phyloP scores from a whole-genome alignment of 2,329 filamentous ascomycete species.

The Venturiaceae sp. region DNA sequence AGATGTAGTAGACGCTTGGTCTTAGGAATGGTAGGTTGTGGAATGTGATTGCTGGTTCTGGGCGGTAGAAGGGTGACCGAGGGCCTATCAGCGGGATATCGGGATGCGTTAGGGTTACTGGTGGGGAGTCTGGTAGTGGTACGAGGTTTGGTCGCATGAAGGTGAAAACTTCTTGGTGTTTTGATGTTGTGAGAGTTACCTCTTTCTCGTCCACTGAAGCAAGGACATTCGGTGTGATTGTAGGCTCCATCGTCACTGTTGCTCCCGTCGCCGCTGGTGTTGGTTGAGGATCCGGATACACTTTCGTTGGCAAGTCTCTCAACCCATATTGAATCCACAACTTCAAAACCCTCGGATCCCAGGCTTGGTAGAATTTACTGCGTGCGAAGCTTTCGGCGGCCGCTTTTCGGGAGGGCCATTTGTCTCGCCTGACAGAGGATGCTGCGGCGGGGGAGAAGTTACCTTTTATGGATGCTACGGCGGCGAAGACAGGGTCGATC shows the following conservation, averaged over 20 bases:
- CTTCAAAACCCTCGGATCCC: conserved; percentile 74
- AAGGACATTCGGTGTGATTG: conserved; percentile 13
- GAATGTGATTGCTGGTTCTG: conserved; percentile 51
- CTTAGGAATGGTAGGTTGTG: conserved; percentile 49
- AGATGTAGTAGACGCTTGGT: conserved; percentile 59
- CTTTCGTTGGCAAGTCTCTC: conserved; percentile 57
- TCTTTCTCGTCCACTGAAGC: conserved; percentile 25
- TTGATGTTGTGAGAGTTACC: conserved; percentile 70
- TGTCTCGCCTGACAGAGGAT: conserved; percentile 65
- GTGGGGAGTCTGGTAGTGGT: conserved; percentile 24
- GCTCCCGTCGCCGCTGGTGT: conserved; percentile 8
- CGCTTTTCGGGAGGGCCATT: conserved; percentile 67
- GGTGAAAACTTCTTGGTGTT: conserved; percentile 80
- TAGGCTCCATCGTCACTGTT: conserved; percentile 13
- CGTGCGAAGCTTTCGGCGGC: conserved; percentile 58
- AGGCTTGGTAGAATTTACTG: conserved; percentile 67
- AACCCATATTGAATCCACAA: conserved; percentile 65
- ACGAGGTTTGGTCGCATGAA: conserved; percentile 56
- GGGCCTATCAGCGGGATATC: conserved; percentile 26
- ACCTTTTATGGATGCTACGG: conserved; percentile 31
- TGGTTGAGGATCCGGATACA: conserved; percentile 37
- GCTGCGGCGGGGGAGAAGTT: conserved; percentile 40
- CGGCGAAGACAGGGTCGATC: conserved; percentile 72
- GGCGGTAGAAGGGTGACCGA: conserved; percentile 53
- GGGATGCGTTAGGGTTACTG: conserved; percentile 31